Evolutionary conservation across 1,284 basidiomycete species (phyloP).

Genomic region (Inonotus hispidus): DNA sequence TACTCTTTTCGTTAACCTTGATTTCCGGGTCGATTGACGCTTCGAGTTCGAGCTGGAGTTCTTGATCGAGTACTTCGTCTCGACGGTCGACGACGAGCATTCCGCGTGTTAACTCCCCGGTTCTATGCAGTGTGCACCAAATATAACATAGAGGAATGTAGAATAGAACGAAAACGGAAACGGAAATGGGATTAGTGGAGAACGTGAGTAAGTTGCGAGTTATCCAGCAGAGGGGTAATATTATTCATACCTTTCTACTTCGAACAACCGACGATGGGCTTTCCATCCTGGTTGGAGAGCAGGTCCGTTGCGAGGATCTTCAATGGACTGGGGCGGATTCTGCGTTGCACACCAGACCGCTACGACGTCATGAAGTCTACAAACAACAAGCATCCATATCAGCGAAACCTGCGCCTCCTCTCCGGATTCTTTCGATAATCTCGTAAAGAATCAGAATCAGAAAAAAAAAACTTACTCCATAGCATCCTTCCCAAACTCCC

Average conservation of each 20-base stretch:
- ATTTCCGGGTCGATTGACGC: neutral
- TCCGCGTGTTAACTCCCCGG: conserved; percentile 58
- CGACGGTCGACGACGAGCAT: conserved; percentile 73
- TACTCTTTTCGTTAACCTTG: neutral
- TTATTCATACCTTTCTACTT: conserved; percentile 69
- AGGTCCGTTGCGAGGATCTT: conserved; percentile 23
- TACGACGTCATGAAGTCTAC: conserved; percentile 69
- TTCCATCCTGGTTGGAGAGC: conserved; percentile 47
- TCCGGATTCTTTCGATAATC: too few species aligned
- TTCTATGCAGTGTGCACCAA: conserved; percentile 29
- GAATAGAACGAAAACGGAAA: too few species aligned
- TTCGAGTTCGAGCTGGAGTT: neutral
- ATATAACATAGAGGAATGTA: too few species aligned
- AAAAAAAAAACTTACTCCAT: conserved; percentile 46
- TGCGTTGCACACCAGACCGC: conserved; percentile 77
- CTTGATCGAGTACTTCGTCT: conserved; percentile 42
- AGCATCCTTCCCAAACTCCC: conserved; percentile 70
- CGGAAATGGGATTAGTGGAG: too few species aligned
- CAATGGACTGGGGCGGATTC: conserved; percentile 45
- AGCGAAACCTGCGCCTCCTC: too few species aligned
- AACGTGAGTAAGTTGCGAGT: too few species aligned
- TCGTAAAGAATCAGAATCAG: neutral
- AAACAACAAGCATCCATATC: too few species aligned
- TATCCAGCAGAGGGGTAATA: too few species aligned
- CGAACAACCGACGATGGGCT: conserved; percentile 47